Conservation (phyloP, 2,329 filamentous ascomycete genomes). For the Epichloe typhina region DNA sequence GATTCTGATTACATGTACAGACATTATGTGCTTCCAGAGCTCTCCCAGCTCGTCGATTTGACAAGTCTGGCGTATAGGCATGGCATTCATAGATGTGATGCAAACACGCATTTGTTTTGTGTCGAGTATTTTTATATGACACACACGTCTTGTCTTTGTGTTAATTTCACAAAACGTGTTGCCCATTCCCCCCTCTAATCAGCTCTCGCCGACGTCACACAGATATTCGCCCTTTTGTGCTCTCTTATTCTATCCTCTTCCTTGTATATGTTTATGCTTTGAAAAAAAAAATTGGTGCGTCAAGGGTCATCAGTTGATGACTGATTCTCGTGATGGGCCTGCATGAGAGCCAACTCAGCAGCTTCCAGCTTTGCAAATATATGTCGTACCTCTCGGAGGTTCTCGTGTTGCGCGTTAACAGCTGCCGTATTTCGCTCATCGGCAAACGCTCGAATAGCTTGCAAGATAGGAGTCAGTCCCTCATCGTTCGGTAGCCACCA, state of each 20-base stretch:
- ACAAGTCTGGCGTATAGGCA: background rate
- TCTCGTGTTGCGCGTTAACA: conserved; percentile 45
- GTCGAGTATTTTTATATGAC: too few species aligned
- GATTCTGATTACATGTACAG: too few species aligned
- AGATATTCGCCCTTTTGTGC: too few species aligned
- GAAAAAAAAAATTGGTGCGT: background rate
- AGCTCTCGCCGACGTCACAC: too few species aligned
- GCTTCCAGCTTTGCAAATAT: conserved; percentile 50
- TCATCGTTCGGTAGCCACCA: conserved; percentile 90
- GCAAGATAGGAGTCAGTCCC: conserved; percentile 59
- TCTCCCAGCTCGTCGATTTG: background rate
- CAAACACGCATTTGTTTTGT: background rate
- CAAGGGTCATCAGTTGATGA: background rate
- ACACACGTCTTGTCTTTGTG: too few species aligned
- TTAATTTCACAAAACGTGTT: too few species aligned
- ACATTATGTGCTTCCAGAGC: too few species aligned
- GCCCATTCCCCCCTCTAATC: too few species aligned
- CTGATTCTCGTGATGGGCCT: background rate
- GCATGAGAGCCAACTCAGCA: conserved; percentile 3
- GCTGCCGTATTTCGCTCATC: conserved; percentile 57
- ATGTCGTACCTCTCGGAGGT: conserved; percentile 60
- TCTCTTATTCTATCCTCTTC: background rate
- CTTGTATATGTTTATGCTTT: background rate
- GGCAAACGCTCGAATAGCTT: conserved; percentile 67
- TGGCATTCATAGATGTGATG: background rate